Conservation (phyloP, 1,284 basidiomycete species). For the Ganoderma leucocontextum region DNA sequence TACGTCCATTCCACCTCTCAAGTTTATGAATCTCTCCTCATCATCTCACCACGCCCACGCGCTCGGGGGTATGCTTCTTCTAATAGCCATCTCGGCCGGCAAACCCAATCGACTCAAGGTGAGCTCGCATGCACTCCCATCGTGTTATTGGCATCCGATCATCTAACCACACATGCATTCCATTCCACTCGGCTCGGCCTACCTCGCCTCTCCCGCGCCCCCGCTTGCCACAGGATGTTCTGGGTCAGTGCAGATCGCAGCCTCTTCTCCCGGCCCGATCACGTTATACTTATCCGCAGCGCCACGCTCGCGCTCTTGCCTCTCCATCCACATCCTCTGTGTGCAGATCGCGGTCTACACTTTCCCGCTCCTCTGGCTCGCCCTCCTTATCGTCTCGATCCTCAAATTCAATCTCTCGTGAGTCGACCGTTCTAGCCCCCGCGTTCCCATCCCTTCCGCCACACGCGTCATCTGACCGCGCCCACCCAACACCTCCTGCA, state of each 20-base stretch:
- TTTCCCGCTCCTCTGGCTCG: constrained; percentile 90
- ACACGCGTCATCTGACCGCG: constrained; percentile 14
- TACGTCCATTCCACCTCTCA: constrained; percentile 49
- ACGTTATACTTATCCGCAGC: constrained; percentile 14
- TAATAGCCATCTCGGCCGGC: constrained; percentile 86
- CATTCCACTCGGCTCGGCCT: constrained; percentile 6
- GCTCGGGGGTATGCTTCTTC: background rate
- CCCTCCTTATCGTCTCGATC: constrained; percentile 87
- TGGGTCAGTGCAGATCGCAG: constrained; percentile 64
- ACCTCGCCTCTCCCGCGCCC: constrained; percentile 4
- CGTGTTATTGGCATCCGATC: background rate
- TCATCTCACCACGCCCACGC: constrained; percentile 9
- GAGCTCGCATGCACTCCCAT: constrained; percentile 40
- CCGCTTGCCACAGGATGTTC: constrained; percentile 74
- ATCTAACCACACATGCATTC: constrained; percentile 18
- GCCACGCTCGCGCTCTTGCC: constrained; percentile 2
- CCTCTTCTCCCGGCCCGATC: constrained; percentile 7
- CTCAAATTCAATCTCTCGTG: constrained; percentile 89
- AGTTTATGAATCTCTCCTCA: constrained; percentile 12
- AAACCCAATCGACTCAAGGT: constrained; percentile 92
- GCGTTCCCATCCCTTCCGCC: background rate
- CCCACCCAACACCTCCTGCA: constrained; percentile 40
- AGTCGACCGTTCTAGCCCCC: constrained; percentile 39
- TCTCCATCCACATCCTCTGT: background rate
- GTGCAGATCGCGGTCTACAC: constrained; percentile 84